Evolutionary conservation across 2,329 filamentous ascomycete species (phyloP).

Genomic region (Davidsoniella neocaledoniae): DNA sequence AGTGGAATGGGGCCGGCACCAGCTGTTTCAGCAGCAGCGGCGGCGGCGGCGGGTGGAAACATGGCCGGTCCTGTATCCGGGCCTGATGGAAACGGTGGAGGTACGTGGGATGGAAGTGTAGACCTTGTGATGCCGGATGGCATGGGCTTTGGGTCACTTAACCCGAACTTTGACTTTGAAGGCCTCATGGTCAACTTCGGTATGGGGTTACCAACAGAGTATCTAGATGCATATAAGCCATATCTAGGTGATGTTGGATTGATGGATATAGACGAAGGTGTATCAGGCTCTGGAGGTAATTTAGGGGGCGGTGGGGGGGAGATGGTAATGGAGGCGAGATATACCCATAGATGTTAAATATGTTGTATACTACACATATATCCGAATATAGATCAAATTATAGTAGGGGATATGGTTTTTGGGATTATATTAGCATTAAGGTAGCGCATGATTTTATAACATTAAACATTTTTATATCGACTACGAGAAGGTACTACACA

Average conservation of each 20-base stretch:
- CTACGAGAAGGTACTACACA: no score
- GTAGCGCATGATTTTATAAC: no score
- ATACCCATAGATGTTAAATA: neutral
- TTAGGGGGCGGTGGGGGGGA: neutral
- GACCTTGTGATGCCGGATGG: slow-evolving; percentile 3
- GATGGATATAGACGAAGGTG: slow-evolving; percentile 2
- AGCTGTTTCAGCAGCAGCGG: no score
- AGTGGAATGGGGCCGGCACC: neutral
- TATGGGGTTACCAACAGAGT: slow-evolving; percentile 11
- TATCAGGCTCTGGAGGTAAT: neutral
- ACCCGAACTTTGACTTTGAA: slow-evolving; percentile 13
- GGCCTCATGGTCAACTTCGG: slow-evolving; percentile 13
- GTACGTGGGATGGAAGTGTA: neutral
- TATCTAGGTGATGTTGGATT: slow-evolving; percentile 1
- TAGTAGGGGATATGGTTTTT: no score
- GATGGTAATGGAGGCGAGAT: neutral
- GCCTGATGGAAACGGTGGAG: neutral
- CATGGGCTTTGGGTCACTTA: neutral
- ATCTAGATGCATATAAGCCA: slow-evolving; percentile 9
- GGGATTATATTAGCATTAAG: no score
- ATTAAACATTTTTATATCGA: no score
- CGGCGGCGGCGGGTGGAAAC: no score
- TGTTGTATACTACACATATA: neutral
- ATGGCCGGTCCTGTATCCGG: no score
- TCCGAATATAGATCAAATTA: no score